A percentile compares a stretch with the other conserved stretches of the same genome.
These are phyloP conservation scores for Cladophialophora immunda DNA, from an alignment of 2,329 filamentous ascomycete species.

Conservation along the genomic window DNA sequence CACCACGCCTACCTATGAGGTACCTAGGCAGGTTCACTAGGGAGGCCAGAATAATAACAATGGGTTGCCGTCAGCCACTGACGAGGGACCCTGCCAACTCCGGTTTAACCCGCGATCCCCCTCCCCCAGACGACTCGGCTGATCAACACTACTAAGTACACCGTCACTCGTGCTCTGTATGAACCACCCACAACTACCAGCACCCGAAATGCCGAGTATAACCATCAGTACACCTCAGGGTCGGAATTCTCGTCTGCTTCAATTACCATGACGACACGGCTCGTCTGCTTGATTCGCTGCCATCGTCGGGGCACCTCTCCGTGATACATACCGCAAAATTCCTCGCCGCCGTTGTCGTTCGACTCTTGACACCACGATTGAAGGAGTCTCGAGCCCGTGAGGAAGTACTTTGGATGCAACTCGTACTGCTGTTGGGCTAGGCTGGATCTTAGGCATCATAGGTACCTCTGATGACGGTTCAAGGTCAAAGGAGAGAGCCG, in stretches of 20 bases:
- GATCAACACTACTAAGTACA: neutral
- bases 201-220: too few relatives aligned
- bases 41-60: too few relatives aligned
- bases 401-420: neutral
- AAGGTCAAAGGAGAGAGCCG: neutral
- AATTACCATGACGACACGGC: neutral
- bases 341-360: too few relatives aligned
- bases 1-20: conserved; percentile 5
- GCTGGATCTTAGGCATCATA: neutral
- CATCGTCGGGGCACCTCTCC: neutral
- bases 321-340: neutral
- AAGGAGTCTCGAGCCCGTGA: neutral
- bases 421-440: neutral
- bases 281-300: neutral
- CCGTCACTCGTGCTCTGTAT: too few relatives aligned
- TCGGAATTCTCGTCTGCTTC: neutral
- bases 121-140: conserved; percentile 1
- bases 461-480: neutral
- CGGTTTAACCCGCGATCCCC: conserved; percentile 8
- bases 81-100: conserved; percentile 9
- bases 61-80: conserved; percentile 10
- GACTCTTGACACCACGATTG: neutral
- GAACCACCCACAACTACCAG: neutral
- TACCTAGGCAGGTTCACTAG: conserved; percentile 3
- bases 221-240: neutral